These are phyloP conservation scores for Aspergillus campestris DNA, from an alignment of 495 filamentous ascomycete genomes.

Conservation along the genomic window DNA sequence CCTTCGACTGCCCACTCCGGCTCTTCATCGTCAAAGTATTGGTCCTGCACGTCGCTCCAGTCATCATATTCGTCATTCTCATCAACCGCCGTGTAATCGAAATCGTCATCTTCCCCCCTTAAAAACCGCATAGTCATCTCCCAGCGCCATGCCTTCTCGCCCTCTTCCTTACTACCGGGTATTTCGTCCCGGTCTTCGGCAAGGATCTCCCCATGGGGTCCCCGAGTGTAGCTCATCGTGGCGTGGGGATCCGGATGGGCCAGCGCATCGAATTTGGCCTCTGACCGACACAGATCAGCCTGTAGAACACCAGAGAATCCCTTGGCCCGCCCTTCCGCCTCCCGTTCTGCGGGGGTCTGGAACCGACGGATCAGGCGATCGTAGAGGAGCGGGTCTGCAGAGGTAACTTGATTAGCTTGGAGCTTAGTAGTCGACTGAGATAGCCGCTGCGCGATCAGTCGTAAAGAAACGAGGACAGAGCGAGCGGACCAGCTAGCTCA, in stretches of 20 bases:
- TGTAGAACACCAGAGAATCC: constrained; percentile 69
- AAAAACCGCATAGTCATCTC: constrained; percentile 66
- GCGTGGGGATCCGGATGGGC: constrained; percentile 44
- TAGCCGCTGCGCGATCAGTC: constrained; percentile 2
- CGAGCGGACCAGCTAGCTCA: constrained; percentile 54
- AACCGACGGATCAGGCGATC: constrained; percentile 72
- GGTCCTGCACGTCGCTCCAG: constrained; percentile 51
- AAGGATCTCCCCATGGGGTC: constrained; percentile 47
- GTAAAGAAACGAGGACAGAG: constrained; percentile 21
- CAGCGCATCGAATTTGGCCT: constrained; percentile 61
- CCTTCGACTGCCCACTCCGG: constrained; percentile 51
- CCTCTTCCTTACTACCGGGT: constrained; percentile 55
- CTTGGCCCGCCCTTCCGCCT: constrained; percentile 59
- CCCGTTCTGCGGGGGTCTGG: constrained; percentile 62
- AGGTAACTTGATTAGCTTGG: constrained; percentile 23
- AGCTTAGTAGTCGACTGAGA: constrained; percentile 1
- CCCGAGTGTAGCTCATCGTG: constrained; percentile 37
- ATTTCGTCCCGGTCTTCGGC: constrained; percentile 50
- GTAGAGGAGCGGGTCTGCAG: constrained; percentile 67
- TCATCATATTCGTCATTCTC: constrained; percentile 63
- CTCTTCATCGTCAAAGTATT: constrained; percentile 72
- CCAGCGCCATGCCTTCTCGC: constrained; percentile 53
- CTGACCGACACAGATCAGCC: constrained; percentile 60
- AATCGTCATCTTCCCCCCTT: constrained; percentile 62
- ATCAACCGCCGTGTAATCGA: constrained; percentile 65